phyloP scores from a whole-genome alignment of 495 filamentous ascomycete genomes.

The Neurospora sp. region DNA sequence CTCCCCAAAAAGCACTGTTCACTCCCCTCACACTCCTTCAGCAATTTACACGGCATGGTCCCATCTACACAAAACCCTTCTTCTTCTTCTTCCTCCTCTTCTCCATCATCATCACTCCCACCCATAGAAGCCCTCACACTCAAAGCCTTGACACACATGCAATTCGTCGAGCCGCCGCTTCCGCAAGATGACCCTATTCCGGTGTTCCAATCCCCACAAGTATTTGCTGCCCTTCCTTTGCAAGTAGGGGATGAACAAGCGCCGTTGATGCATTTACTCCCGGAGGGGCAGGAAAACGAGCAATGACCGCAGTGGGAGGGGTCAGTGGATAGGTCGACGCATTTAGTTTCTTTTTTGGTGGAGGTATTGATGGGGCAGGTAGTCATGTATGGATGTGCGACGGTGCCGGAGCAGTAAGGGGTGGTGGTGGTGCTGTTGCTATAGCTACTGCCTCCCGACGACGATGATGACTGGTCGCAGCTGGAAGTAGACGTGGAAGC shows the following conservation, averaged over 20 bases:
- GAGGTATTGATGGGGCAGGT: not conserved
- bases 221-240: not conserved
- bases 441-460: too few species aligned
- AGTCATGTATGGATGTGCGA: not conserved
- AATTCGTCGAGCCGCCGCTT: not conserved
- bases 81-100: not conserved
- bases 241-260: not conserved
- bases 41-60: not conserved
- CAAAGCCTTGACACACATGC: not conserved
- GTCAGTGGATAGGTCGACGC: not conserved
- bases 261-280: not conserved
- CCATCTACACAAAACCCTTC: not conserved
- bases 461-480: too few species aligned
- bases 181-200: not conserved
- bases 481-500: too few species aligned
- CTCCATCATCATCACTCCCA: too few species aligned
- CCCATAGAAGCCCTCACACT: too few species aligned
- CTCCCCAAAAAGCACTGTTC: not conserved
- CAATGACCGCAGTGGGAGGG: not conserved
- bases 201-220: not conserved
- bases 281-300: not conserved
- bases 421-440: too few species aligned
- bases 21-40: not conserved
- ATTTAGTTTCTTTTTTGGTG: not conserved
- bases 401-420: too few species aligned